Percentiles rank a stretch among this genome's conserved stretches.
Evolutionary conservation across 345 rosid genomes (phyloP).

Genomic region (Kernera saxatilis): DNA sequence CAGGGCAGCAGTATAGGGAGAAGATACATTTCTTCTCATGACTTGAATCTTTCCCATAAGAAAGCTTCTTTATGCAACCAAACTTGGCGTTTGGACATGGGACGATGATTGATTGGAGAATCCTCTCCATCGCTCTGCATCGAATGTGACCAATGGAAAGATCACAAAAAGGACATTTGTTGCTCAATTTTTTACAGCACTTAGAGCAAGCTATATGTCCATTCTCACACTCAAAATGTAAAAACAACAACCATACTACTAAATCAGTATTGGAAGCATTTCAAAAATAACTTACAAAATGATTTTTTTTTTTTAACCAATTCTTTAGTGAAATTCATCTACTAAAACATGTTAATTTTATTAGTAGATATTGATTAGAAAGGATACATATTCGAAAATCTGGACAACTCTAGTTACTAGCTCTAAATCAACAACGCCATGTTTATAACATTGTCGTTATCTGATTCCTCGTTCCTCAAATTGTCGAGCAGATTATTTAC

Average conservation of each 20-base stretch:
- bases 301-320: too few relatives aligned
- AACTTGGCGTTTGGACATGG: conserved; percentile 33
- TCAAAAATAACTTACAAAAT: background rate
- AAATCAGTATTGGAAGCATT: too few relatives aligned
- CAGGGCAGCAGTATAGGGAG: conserved; percentile 43
- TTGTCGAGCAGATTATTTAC: too few relatives aligned
- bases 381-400: too few relatives aligned
- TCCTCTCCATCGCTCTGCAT: conserved; percentile 45
- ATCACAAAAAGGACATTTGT: conserved; percentile 40
- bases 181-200: conserved; percentile 35
- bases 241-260: too few relatives aligned
- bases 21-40: conserved; percentile 36
- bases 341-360: too few relatives aligned
- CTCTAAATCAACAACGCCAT: too few relatives aligned
- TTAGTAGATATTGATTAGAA: too few relatives aligned
- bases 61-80: conserved; percentile 31
- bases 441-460: too few relatives aligned
- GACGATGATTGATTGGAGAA: conserved; percentile 28
- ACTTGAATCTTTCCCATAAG: conserved; percentile 22
- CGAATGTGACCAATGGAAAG: conserved; percentile 39
- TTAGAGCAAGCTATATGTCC: conserved; percentile 48
- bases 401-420: too few relatives aligned
- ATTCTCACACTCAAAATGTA: conserved; percentile 43
- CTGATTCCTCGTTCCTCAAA: too few relatives aligned
- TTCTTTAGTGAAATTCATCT: too few relatives aligned